A percentile compares a stretch with the other conserved stretches of the same genome.
These are phyloP conservation scores for Boletus subparvulus DNA, from an alignment of 768 basidiomycete genomes.

Conservation along the genomic window DNA sequence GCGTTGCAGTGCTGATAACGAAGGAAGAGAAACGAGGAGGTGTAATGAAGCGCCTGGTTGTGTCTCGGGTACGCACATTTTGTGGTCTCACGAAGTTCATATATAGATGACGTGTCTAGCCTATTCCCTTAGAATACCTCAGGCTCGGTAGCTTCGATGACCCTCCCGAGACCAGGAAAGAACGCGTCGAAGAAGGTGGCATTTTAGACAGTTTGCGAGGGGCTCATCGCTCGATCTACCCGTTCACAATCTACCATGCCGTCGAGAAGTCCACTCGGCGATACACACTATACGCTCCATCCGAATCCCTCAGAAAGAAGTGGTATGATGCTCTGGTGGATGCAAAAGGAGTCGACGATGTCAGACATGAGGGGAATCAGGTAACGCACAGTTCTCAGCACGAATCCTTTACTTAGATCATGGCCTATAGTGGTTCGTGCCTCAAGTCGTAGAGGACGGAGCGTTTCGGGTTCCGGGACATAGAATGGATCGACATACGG, in stretches of 20 bases:
- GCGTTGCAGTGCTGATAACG: conserved; percentile 57
- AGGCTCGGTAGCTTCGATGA: conserved; percentile 63
- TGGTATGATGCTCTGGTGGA: conserved; percentile 65
- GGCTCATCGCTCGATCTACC: conserved; percentile 58
- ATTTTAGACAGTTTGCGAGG: conserved; percentile 56
- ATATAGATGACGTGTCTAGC: conserved; percentile 43
- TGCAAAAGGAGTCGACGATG: conserved; percentile 62
- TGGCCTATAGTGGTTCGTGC: conserved; percentile 60
- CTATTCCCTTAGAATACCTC: conserved; percentile 78
- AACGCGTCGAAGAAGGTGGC: conserved; percentile 56
- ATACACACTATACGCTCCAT: conserved; percentile 71
- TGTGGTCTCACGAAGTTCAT: neutral
- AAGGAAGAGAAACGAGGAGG: conserved; percentile 59
- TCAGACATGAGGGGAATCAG: conserved; percentile 69
- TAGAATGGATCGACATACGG: conserved; percentile 31
- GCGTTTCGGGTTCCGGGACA: conserved; percentile 54
- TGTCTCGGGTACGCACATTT: conserved; percentile 57
- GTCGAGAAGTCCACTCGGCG: conserved; percentile 52
- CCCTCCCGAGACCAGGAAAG: conserved; percentile 62
- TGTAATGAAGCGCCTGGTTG: conserved; percentile 48
- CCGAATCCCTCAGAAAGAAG: conserved; percentile 54
- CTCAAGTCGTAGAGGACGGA: conserved; percentile 55
- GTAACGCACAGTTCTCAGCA: conserved; percentile 35
- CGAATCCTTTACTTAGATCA: conserved; percentile 7
- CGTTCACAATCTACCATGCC: conserved; percentile 77